phyloP scores from a whole-genome alignment of 2,329 filamentous ascomycete species.

The Monilinia fructicola region DNA sequence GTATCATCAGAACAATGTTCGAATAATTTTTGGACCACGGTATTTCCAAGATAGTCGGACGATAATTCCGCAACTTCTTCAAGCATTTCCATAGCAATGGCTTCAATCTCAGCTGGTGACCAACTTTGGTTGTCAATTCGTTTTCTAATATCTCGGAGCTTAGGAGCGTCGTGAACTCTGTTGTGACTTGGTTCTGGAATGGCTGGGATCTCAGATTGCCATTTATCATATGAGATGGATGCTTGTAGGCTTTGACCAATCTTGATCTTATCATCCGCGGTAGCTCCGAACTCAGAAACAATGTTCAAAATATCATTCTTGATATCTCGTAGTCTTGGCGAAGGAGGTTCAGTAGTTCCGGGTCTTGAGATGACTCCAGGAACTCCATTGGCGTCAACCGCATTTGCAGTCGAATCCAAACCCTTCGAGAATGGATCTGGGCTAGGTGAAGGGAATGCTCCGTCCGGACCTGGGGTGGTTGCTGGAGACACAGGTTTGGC shows the following conservation, averaged over 20 bases:
- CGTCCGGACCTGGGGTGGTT: slow-evolving; percentile 84
- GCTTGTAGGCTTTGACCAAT: slow-evolving; percentile 73
- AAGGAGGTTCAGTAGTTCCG: slow-evolving; percentile 57
- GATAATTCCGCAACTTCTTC: slow-evolving; percentile 93
- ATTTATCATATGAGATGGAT: slow-evolving; percentile 72
- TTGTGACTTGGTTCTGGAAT: slow-evolving; percentile 86
- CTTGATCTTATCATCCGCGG: slow-evolving; percentile 70
- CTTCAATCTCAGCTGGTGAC: slow-evolving; percentile 83
- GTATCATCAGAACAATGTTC: slow-evolving; percentile 90
- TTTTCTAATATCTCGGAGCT: slow-evolving; percentile 93
- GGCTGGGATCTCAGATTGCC: slow-evolving; percentile 81
- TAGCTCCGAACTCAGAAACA: slow-evolving; percentile 83
- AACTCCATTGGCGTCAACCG: slow-evolving; percentile 42
- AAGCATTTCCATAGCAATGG: slow-evolving; percentile 89
- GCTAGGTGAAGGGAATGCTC: slow-evolving; percentile 85
- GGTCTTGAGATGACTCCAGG: slow-evolving; percentile 44
- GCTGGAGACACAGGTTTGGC: slow-evolving; percentile 92
- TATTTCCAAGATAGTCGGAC: slow-evolving; percentile 96
- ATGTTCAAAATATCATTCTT: slow-evolving; percentile 82
- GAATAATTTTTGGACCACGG: slow-evolving; percentile 98
- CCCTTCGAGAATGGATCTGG: slow-evolving; percentile 74
- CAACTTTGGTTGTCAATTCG: slow-evolving; percentile 94
- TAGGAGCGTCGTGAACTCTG: slow-evolving; percentile 87
- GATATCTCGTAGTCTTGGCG: slow-evolving; percentile 74
- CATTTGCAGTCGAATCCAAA: slow-evolving; percentile 50